Conservation (phyloP, 2,329 filamentous ascomycete genomes). For the Tympanopsis confertula region DNA sequence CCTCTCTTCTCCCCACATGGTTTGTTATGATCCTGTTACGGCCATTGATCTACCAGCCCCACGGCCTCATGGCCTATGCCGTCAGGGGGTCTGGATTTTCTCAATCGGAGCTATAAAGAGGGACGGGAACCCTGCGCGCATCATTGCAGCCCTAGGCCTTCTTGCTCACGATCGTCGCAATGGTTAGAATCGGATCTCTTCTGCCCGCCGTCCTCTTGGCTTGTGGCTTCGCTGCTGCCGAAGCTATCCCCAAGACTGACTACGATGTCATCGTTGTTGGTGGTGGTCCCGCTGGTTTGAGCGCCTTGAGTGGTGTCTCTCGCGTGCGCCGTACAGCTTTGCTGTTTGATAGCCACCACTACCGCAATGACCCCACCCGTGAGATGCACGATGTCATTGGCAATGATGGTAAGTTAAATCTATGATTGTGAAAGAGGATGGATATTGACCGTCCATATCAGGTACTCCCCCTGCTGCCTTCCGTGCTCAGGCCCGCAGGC, state of each 20-base stretch:
- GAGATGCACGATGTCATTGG: slow-evolving; percentile 52
- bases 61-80: no score
- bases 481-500: slow-evolving; percentile 37
- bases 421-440: accelerated
- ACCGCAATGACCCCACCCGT: slow-evolving; percentile 42
- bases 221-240: no score
- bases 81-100: no score
- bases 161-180: no score
- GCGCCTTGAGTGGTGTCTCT: slow-evolving; percentile 41
- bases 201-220: no score
- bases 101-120: no score
- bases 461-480: slow-evolving; percentile 42
- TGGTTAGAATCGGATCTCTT: no score
- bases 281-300: slow-evolving; percentile 43
- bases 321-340: slow-evolving; percentile 42
- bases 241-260: slow-evolving; percentile 4
- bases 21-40: no score
- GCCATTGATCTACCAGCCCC: no score
- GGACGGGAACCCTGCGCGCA: no score
- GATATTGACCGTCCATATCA: slow-evolving; percentile 11
- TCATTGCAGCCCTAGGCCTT: no score
- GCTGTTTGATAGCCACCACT: slow-evolving; percentile 44
- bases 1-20: no score
- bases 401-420: slow-evolving; percentile 37
- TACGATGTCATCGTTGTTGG: slow-evolving; percentile 47